Conservation (phyloP, 1,284 basidiomycete species). For the Exobasidium cylindrosporum region DNA sequence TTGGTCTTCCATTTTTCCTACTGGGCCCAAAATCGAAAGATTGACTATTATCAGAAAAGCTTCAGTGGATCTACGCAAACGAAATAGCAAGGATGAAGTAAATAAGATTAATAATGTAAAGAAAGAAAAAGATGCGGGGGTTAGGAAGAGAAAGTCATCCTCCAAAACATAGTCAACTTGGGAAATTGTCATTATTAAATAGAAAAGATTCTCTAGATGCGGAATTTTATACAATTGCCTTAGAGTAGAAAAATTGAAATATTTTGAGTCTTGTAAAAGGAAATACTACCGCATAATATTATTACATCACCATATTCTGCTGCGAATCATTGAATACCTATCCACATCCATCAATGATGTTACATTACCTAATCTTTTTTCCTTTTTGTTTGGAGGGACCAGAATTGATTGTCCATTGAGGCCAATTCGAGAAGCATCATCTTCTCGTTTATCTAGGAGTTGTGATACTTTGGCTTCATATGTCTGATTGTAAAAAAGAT, state of each 20-base stretch:
- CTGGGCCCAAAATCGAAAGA: too few relatives aligned
- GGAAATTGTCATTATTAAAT: too few relatives aligned
- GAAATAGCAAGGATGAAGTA: too few relatives aligned
- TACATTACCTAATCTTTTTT: slow-evolving; percentile 18
- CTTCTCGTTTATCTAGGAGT: slow-evolving; percentile 38
- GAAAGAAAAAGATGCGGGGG: background rate
- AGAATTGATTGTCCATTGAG: slow-evolving; percentile 35
- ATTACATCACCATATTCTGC: slow-evolving; percentile 40
- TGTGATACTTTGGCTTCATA: slow-evolving; percentile 37
- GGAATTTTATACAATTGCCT: background rate
- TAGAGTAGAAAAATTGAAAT: background rate
- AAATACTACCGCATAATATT: background rate
- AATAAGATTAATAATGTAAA: too few relatives aligned
- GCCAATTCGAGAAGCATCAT: slow-evolving; percentile 39
- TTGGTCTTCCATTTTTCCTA: too few relatives aligned
- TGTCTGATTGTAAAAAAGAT: background rate
- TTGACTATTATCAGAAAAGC: too few relatives aligned
- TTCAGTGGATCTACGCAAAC: too few relatives aligned
- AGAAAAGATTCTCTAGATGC: background rate
- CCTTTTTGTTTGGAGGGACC: slow-evolving; percentile 12
- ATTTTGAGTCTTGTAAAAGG: background rate
- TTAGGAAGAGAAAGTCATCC: background rate
- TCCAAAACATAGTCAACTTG: background rate
- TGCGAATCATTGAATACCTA: slow-evolving; percentile 49
- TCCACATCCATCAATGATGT: slow-evolving; percentile 46